Base-by-base conservation (phyloP, 2,329 filamentous ascomycete species). In the Aspergillus cejpii region DNA sequence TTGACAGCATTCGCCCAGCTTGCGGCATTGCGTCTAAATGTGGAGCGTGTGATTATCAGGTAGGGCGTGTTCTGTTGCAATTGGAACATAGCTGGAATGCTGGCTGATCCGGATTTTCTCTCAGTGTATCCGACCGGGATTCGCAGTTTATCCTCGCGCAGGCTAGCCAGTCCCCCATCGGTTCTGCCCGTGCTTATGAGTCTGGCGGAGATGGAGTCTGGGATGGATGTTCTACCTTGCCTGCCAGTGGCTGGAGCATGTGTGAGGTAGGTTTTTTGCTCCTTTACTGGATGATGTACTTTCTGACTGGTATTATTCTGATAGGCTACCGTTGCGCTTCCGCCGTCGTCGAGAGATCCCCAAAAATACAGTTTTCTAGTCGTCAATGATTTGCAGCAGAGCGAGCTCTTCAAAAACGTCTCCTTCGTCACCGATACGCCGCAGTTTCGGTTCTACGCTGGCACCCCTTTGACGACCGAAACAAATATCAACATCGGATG, bases 401-500 rank as follows among this genome's bases (percentile, higher is more conserved):
- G 73, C 49, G 61, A 68, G 6, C 58, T 55, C 15, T 74, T 66
- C 45, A 66, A 64, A 34, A 41, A 60, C 5, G 55, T 66, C 29
- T 50, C 57, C 1, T 66, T 69, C 23, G 69, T 73, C 1, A 49
- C 55, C 3, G 57, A 49, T 0, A 49, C 60, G 1, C 66, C 66
- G 0, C 49, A 62, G 24, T 61, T 70, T 23, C 63, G 65, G 37
- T 80, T 80, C 55, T 78, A 79, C 47, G 77, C 76, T 5, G 76
- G 76, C 14, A 80, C 83, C 0, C 81, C 81, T 0, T 77, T 85
- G 43, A 73, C 74, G 20, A 80, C 77, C 2, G 73, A 73, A 0
- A 74, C 72, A 27, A 73, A 76, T 21, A 74, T 77, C 52, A 73
- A 74, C 37, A 78, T 85, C 44, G 82, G 82, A 7, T 74, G 73